phyloP scores from a whole-genome alignment of 306 rosid species.

The Lathyrus tuberosus region DNA sequence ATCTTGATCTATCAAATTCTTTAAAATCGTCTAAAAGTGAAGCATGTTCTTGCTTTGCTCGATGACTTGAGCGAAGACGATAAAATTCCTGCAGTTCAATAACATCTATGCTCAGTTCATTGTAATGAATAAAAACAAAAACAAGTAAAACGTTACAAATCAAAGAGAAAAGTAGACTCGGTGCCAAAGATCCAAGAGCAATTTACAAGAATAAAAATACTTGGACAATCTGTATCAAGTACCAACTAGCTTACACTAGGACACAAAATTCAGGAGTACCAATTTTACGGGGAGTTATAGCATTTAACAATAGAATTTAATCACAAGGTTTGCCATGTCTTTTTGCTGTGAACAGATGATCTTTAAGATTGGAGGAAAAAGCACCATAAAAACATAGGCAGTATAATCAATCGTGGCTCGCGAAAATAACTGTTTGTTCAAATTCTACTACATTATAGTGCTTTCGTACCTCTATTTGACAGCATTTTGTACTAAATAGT shows the following conservation, averaged over 20 bases:
- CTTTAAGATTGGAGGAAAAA: too few species aligned
- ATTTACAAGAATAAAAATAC: neutral
- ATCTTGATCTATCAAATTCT: slow-evolving; percentile 91
- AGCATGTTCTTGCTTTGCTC: slow-evolving; percentile 92
- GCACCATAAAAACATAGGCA: too few species aligned
- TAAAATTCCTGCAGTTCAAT: slow-evolving; percentile 91
- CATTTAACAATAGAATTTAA: slow-evolving; percentile 1
- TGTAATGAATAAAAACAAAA: slow-evolving; percentile 4
- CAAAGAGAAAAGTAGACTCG: neutral
- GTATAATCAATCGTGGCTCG: too few species aligned
- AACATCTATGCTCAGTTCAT: slow-evolving; percentile 39
- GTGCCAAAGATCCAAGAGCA: slow-evolving; percentile 28
- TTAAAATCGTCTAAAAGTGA: slow-evolving; percentile 94
- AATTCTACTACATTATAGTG: too few species aligned
- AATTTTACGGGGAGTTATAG: neutral
- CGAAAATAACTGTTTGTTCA: too few species aligned
- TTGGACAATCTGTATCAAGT: neutral
- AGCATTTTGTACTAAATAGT: too few species aligned
- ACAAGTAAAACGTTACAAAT: neutral
- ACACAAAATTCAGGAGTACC: neutral
- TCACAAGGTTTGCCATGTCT: neutral
- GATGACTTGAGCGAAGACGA: slow-evolving; percentile 86
- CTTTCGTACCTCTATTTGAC: too few species aligned
- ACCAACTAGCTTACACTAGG: neutral
- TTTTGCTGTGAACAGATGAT: too few species aligned